Evolutionary conservation across 129 eudicot species (phyloP).

Genomic region (Dittrichia graveolens): DNA sequence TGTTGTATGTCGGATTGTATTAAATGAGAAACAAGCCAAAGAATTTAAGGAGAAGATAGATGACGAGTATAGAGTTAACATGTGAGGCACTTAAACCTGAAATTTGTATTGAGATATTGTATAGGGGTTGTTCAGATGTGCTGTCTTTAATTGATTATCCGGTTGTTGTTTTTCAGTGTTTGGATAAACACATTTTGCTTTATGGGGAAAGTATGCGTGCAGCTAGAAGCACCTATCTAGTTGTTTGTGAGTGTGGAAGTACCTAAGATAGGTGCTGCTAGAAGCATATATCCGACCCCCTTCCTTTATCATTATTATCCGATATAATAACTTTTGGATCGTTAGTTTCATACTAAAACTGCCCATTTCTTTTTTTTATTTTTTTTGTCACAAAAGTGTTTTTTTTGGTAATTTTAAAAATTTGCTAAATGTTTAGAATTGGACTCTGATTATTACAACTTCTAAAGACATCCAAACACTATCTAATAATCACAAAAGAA

Average conservation of each 20-base stretch:
- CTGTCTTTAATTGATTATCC: not conserved
- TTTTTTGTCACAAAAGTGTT: no score
- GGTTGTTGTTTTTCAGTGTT: not conserved
- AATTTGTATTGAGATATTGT: not conserved
- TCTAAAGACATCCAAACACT: not conserved
- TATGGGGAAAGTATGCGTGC: no score
- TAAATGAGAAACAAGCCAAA: constrained; percentile 57
- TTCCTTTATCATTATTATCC: not conserved
- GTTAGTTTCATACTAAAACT: no score
- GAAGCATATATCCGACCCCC: no score
- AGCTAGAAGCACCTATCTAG: no score
- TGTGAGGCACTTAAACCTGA: constrained; percentile 40
- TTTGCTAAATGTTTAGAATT: no score
- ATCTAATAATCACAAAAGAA: not conserved
- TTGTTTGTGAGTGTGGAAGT: no score
- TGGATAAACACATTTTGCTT: not conserved
- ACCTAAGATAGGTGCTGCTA: no score
- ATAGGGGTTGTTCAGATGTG: not conserved
- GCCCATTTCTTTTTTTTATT: no score
- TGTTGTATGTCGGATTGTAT: constrained; percentile 51
- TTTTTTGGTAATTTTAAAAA: no score
- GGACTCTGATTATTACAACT: no score
- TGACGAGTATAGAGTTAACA: constrained; percentile 74
- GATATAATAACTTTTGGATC: constrained; percentile 1
- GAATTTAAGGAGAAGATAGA: constrained; percentile 57